Percentiles rank a stretch among this genome's conserved stretches.
These are phyloP conservation scores for Jackrogersella multiformis DNA, from an alignment of 495 filamentous ascomycete genomes.

Conservation along the genomic window DNA sequence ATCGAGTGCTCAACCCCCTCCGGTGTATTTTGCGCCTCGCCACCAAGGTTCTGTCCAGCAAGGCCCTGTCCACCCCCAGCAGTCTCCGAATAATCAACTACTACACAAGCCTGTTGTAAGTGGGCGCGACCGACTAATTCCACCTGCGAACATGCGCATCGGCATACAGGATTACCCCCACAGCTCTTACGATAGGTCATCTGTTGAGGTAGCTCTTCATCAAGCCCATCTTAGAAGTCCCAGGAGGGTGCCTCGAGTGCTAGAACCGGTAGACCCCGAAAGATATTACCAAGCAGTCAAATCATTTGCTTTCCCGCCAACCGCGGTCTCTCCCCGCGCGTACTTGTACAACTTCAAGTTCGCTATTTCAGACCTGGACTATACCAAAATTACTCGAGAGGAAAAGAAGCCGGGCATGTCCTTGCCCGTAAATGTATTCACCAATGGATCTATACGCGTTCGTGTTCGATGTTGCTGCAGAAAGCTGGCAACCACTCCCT, in stretches of 20 bases:
- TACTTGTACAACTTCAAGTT: slow-evolving; percentile 47
- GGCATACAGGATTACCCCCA: slow-evolving; percentile 48
- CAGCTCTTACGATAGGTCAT: slow-evolving; percentile 53
- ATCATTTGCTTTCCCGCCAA: slow-evolving; percentile 54
- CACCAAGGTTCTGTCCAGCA: neutral
- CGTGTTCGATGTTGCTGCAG: slow-evolving; percentile 50
- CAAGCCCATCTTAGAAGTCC: slow-evolving; percentile 67
- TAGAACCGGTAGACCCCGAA: slow-evolving; percentile 36
- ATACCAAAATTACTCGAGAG: slow-evolving; percentile 34
- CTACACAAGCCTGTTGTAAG: neutral
- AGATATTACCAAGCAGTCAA: slow-evolving; percentile 60
- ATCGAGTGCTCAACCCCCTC: neutral
- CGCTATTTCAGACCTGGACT: slow-evolving; percentile 47
- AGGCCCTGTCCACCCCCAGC: neutral
- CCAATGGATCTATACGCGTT: slow-evolving; percentile 52
- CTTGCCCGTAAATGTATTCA: slow-evolving; percentile 46
- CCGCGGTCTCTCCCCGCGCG: slow-evolving; percentile 42
- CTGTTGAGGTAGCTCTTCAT: slow-evolving; percentile 62
- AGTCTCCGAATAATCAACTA: neutral
- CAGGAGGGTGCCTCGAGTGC: slow-evolving; percentile 49
- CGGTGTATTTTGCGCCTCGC: neutral
- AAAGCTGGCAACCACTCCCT: neutral
- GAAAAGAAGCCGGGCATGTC: slow-evolving; percentile 15
- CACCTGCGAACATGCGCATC: slow-evolving; percentile 38
- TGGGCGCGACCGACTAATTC: slow-evolving; percentile 45